Percentiles rank a stretch among this genome's conserved stretches.
Evolutionary conservation across 441 rosid species (phyloP).

Genomic region (Viola pubescens): DNA sequence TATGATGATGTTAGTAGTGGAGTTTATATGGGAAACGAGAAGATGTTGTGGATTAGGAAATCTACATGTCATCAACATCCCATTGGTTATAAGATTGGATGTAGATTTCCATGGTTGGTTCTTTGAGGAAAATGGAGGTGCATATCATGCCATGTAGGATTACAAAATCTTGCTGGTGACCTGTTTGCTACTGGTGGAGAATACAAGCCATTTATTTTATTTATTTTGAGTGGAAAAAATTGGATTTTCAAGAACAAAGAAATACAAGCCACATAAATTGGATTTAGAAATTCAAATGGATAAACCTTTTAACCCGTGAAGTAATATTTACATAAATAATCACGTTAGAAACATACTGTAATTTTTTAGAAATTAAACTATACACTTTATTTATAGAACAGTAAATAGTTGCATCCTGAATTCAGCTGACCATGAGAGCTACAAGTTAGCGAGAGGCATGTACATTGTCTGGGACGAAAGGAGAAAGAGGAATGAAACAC

Average conservation of each 20-base stretch:
- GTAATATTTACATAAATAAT: too few relatives aligned
- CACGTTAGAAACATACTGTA: too few relatives aligned
- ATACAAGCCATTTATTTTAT: constrained; percentile 6
- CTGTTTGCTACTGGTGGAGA: neutral
- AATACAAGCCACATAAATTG: neutral
- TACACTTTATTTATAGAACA: too few relatives aligned
- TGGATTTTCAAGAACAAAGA: neutral
- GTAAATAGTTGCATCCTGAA: too few relatives aligned
- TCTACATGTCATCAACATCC: constrained; percentile 37
- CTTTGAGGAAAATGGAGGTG: constrained; percentile 12
- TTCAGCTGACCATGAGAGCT: too few relatives aligned
- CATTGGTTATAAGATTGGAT: constrained; percentile 36
- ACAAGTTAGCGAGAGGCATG: too few relatives aligned
- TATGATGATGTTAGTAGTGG: neutral
- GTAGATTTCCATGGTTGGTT: constrained; percentile 37
- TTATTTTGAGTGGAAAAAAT: neutral
- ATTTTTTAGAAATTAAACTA: too few relatives aligned
- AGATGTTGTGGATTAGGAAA: constrained; percentile 44
- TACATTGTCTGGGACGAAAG: too few relatives aligned
- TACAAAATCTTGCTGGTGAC: constrained; percentile 18
- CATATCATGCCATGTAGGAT: constrained; percentile 27
- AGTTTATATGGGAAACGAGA: constrained; percentile 29
- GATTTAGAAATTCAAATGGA: too few relatives aligned
- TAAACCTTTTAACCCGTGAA: too few relatives aligned
- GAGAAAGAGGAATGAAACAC: too few relatives aligned